phyloP scores from a whole-genome alignment of 1,284 basidiomycete genomes.

The Puccinia hordei region DNA sequence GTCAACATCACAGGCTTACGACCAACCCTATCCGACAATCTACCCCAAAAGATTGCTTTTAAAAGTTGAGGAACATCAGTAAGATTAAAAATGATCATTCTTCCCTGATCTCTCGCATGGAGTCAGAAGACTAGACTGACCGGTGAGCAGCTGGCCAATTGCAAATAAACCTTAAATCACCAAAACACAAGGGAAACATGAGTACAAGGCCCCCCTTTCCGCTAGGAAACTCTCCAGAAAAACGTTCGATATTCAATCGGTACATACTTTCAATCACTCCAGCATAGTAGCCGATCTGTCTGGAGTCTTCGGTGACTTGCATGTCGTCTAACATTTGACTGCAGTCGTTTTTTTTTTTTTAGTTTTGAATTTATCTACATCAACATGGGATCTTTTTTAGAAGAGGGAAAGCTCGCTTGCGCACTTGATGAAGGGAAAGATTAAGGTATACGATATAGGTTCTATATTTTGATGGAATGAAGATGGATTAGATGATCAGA shows the following conservation, averaged over 20 bases:
- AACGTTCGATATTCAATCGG: not conserved
- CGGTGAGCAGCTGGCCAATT: conserved; percentile 43
- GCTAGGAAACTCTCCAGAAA: not conserved
- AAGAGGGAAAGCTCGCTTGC: not conserved
- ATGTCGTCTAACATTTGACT: conserved; percentile 50
- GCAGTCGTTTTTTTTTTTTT: not conserved
- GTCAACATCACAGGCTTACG: conserved; percentile 53
- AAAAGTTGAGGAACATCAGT: not conserved
- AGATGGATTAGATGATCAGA: not conserved
- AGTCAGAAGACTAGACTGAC: not conserved
- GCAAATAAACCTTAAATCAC: conserved; percentile 37
- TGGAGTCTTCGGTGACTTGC: conserved; percentile 37
- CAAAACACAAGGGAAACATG: not conserved
- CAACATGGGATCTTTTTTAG: not conserved
- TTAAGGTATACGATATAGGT: conserved; percentile 50
- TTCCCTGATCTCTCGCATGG: not conserved
- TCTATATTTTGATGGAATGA: not conserved
- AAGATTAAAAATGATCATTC: not conserved
- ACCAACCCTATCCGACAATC: conserved; percentile 52
- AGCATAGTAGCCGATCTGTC: conserved; percentile 49
- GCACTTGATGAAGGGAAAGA: conserved; percentile 51
- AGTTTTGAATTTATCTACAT: not conserved
- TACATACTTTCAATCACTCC: conserved; percentile 48
- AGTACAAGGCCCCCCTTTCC: not conserved
- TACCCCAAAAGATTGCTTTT: conserved; percentile 54